Base-by-base conservation (phyloP, 2,329 filamentous ascomycete species). In the Aureobasidium melanogenum region DNA sequence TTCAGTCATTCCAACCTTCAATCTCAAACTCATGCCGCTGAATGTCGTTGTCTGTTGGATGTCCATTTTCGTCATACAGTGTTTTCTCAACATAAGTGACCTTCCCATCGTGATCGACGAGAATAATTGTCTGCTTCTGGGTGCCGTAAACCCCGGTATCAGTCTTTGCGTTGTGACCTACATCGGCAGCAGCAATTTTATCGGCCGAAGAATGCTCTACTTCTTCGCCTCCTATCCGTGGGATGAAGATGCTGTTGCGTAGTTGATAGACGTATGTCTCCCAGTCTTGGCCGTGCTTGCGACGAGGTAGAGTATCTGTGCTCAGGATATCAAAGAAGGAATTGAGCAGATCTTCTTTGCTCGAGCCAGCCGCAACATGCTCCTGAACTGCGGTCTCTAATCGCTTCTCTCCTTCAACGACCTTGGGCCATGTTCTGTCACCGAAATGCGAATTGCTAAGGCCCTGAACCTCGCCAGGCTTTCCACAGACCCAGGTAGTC, bases 41-140 rank as follows among this genome's bases (percentile, higher is more conserved):
- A 61, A 80, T 67, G 1, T 76, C 77, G 22, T 71, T 68, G 2
- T 75, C 72, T 12, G 83, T 72, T 2, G 77, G 72, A 38, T 75
- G 74, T 3, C 78, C 82, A 48, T 81, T 69, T 14, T 76, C 72
- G 66, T 85, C 82, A 67, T 79, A 85, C 22, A 87, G 69, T 19
- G 84, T 86, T 61, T 84, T 75, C 70, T 88, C 85, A 36, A 86
- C 76, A 66, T 83, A 87, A n/a, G 78, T 81, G 38, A 85, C 78
- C 58, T 77, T 76, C 2, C 83, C 83, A n/a, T 79, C 67, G 32
- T 73, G 72, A 66, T 80, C 75, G 22, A 85, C 82, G 15, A 88
- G 70, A 2, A 87, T 74, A 8, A 87, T 73, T 1, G 82, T 84
- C 69, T 87, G 84, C 70, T 84, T 84, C 68, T 85, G 82, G 2